A percentile compares a stretch with the other conserved stretches of the same genome.
phyloP scores from a whole-genome alignment of 2,329 filamentous ascomycete species.

The Fusarium mangiferae region DNA sequence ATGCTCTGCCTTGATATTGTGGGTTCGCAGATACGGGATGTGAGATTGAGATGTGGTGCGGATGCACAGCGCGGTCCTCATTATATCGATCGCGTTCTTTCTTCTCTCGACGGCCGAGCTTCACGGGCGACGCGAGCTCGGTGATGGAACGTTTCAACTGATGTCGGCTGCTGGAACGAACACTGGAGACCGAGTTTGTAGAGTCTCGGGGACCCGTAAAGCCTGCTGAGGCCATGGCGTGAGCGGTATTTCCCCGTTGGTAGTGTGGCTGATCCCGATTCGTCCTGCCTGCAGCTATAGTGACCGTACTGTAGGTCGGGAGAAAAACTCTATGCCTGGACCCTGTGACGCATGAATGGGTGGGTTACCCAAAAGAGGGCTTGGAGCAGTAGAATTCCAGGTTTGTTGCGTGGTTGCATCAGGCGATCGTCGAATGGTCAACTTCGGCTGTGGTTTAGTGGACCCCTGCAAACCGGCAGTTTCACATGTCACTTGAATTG shows the following conservation, averaged over 20 bases:
- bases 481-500: constrained; percentile 34
- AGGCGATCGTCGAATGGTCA: constrained; percentile 32
- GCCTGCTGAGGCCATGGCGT: constrained; percentile 39
- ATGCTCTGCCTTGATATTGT: constrained; percentile 50
- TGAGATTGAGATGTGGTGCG: constrained; percentile 29
- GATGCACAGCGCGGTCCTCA: constrained; percentile 44
- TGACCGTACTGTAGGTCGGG: neutral
- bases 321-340: constrained; percentile 14
- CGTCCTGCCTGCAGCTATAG: constrained; percentile 6
- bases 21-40: constrained; percentile 41
- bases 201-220: constrained; percentile 41
- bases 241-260: constrained; percentile 16
- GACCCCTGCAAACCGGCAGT: constrained; percentile 19
- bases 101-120: constrained; percentile 50
- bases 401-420: constrained; percentile 34
- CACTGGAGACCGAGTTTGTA: constrained; percentile 37
- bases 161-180: constrained; percentile 54
- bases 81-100: constrained; percentile 43
- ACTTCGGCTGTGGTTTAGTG: constrained; percentile 29
- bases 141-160: constrained; percentile 67
- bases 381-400: constrained; percentile 23
- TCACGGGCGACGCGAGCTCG: constrained; percentile 61
- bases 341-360: constrained; percentile 31
- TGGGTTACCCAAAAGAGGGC: constrained; percentile 26
- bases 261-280: constrained; percentile 26